Evolutionary conservation across 139 green algal species (phyloP).

Genomic region (Tetradesmus obliquus): DNA sequence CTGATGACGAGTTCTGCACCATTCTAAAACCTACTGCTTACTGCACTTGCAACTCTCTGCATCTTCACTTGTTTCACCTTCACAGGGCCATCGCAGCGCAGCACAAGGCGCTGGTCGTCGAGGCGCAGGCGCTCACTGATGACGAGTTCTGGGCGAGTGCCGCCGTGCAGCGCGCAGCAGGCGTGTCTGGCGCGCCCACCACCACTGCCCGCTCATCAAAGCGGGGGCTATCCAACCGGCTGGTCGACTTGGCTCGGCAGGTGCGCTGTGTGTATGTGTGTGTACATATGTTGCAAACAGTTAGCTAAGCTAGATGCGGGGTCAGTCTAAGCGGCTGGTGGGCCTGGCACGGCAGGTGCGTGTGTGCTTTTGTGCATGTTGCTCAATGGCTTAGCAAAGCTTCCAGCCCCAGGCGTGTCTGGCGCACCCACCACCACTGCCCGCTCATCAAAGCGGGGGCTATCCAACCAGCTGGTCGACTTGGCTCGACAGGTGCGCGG

Average conservation of each 20-base stretch:
- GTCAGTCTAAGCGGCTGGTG: neutral
- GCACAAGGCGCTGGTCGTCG: conserved; percentile 21
- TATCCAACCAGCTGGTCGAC: conserved; percentile 16
- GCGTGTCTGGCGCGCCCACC: neutral
- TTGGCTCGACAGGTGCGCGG: neutral
- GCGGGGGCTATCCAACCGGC: neutral
- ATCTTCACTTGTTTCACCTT: too few relatives aligned
- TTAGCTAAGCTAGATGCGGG: neutral
- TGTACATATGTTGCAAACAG: too few relatives aligned
- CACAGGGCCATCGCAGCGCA: conserved; percentile 18
- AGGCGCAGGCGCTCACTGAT: conserved; percentile 8
- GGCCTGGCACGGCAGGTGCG: neutral
- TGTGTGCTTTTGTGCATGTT: too few relatives aligned
- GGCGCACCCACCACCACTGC: neutral
- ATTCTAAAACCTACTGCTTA: neutral
- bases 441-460: neutral
- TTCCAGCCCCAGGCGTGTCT: neutral
- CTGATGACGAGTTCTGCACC: conserved; percentile 28
- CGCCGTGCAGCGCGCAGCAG: conserved; percentile 19
- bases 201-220: neutral
- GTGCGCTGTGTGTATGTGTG: neutral
- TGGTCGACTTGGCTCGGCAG: conserved; percentile 29
- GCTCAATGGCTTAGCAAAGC: too few relatives aligned
- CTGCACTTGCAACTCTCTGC: too few relatives aligned
- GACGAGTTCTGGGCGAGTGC: conserved; percentile 39